These are phyloP conservation scores for Fusarium verticillioides DNA, from an alignment of 2,329 filamentous ascomycete genomes.

Conservation along the genomic window DNA sequence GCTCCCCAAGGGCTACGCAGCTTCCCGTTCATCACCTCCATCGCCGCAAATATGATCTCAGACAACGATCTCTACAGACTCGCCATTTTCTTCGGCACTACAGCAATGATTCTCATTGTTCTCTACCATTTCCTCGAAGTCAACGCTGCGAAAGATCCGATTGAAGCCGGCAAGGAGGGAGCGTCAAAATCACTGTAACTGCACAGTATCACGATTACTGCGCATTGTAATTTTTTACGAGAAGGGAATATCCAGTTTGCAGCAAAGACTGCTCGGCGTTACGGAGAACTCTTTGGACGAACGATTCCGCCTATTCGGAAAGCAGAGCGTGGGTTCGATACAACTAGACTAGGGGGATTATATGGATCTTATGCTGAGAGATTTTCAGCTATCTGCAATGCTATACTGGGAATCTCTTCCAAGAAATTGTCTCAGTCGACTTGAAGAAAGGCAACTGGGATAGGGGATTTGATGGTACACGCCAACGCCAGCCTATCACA, in stretches of 20 bases:
- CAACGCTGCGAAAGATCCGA: constrained; percentile 66
- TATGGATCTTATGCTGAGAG: background rate
- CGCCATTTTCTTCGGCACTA: constrained; percentile 90
- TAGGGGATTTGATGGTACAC: background rate
- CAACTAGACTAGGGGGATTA: constrained; percentile 2
- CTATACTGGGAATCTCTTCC: background rate
- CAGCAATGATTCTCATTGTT: constrained; percentile 91
- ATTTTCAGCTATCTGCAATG: constrained; percentile 7
- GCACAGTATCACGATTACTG: constrained; percentile 8
- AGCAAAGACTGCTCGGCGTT: constrained; percentile 34
- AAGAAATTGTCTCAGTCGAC: background rate
- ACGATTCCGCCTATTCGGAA: constrained; percentile 2
- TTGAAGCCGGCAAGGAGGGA: constrained; percentile 19
- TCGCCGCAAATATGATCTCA: constrained; percentile 81
- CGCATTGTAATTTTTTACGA: constrained; percentile 28
- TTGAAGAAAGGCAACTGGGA: background rate
- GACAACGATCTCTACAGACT: constrained; percentile 91
- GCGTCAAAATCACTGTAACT: constrained; percentile 31
- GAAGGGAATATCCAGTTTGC: constrained; percentile 12
- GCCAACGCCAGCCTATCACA: background rate
- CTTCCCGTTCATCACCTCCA: constrained; percentile 7
- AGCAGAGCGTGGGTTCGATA: constrained; percentile 4
- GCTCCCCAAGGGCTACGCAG: constrained; percentile 4
- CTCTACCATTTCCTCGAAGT: constrained; percentile 97
- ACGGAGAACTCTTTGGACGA: constrained; percentile 29